Percentiles rank a stretch among this genome's conserved stretches.
These are phyloP conservation scores for Mediolabrus comicus DNA, from an alignment of 108 stramenopile species.

Conservation along the genomic window DNA sequence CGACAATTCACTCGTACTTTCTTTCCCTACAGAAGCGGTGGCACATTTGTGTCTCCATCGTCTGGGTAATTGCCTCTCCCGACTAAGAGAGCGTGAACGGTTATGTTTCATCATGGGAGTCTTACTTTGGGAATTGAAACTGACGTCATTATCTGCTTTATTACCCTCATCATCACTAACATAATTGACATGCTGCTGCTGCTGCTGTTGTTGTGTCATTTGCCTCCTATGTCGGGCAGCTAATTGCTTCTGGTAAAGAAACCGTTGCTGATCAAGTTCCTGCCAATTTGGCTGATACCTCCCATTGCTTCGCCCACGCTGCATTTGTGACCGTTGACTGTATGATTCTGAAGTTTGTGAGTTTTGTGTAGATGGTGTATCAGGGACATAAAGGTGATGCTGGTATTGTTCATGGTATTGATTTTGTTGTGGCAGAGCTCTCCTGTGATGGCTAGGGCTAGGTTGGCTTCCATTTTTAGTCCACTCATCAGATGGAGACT, in stretches of 20 bases:
- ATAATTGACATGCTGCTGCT: neutral
- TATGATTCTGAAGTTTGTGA: neutral
- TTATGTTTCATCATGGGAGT: neutral
- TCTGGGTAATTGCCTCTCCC: neutral
- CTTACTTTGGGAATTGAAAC: neutral
- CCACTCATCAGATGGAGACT: conserved; percentile 24
- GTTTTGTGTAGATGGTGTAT: too few relatives aligned
- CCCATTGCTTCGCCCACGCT: neutral
- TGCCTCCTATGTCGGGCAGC: conserved; percentile 10
- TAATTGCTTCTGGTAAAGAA: conserved; percentile 18
- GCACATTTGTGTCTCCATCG: neutral
- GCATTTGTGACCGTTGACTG: neutral
- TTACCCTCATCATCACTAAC: neutral
- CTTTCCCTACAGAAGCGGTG: neutral
- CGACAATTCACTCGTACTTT: neutral
- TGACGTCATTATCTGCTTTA: neutral
- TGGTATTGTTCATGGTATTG: conserved; percentile 4
- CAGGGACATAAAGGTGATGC: neutral
- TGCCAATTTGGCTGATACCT: conserved; percentile 36
- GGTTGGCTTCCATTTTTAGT: neutral
- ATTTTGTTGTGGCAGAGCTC: neutral
- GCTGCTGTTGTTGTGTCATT: neutral
- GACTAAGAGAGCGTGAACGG: conserved; percentile 7
- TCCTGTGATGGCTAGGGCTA: neutral
- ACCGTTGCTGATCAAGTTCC: conserved; percentile 16